Base-by-base conservation (phyloP, 2,329 filamentous ascomycete genomes). In the Pseudogymnoascus sp. region DNA sequence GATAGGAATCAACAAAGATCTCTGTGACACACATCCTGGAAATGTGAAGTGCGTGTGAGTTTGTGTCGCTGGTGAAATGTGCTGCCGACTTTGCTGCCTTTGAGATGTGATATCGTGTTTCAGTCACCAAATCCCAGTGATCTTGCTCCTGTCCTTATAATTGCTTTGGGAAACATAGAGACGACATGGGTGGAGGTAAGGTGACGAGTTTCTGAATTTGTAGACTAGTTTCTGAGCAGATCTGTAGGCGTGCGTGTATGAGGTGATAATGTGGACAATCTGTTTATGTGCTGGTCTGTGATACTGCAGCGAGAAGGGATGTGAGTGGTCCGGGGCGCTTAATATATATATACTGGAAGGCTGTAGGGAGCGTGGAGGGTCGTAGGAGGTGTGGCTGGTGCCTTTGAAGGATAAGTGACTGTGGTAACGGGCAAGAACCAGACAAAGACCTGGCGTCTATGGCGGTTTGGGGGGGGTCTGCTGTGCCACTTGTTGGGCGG, bases 11-110 rank as follows among this genome's bases (percentile, higher is more conserved):
- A 36, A 78, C 75, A 75, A 77, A 81, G 61, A 79, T 67, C 69
- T 81, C 76, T 65, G 77, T 79, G 67, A 77, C 77, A 74, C 81
- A 84, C 81, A 84, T 84, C 60, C 75, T 78, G 76, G 71, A 69
- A 68, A 72, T 71, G 65, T 67, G 66, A 66, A 69, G 65, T 67
- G 65, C 66, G 69, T 62, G 61, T 64, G 19, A 62, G 63, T 41
- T 60, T 61, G 8, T 69, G 54, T 66, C 48, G 57, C 64, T 65
- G 65, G 39, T 66, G 37, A 13, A 19, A 39, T 69, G 68, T 66
- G 68, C 60, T 67, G 71, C 61, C 63, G 70, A 25, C 68, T 67
- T 25, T 65, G 68, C 65, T 73, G 71, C 28, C 51, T 57, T 14
- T 31, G 21, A 4, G 19, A 25, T 23, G 57, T 34, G 57, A 48